Conservation (phyloP, 306 rosid species). For the Sicyos edulis region DNA sequence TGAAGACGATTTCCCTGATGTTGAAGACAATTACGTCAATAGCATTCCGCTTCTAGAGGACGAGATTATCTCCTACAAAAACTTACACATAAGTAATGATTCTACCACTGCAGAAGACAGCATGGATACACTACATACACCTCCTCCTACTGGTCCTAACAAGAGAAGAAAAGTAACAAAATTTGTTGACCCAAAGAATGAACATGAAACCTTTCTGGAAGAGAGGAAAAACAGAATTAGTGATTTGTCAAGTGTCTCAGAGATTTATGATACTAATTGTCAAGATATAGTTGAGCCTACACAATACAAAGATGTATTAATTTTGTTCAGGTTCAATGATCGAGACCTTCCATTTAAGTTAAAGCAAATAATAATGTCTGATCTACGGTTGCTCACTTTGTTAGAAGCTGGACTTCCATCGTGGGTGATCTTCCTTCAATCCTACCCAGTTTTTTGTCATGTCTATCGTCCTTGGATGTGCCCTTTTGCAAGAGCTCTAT, state of each 20-base stretch:
- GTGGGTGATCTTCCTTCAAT: constrained; percentile 94
- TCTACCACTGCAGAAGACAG: constrained; percentile 29
- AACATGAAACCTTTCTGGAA: constrained; percentile 31
- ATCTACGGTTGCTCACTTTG: constrained; percentile 79
- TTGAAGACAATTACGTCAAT: constrained; percentile 39
- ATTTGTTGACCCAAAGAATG: constrained; percentile 29
- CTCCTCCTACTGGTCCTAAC: constrained; percentile 67
- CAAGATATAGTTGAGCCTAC: constrained; percentile 52
- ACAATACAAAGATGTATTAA: constrained; percentile 61
- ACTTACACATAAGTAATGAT: constrained; percentile 30
- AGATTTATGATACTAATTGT: constrained; percentile 30
- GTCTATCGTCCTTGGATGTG: constrained; percentile 99
- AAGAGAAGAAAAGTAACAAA: constrained; percentile 65
- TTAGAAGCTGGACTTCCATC: constrained; percentile 97
- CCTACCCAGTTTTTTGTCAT: constrained; percentile 83
- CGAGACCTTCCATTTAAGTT: constrained; percentile 78
- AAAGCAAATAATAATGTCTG: constrained; percentile 58
- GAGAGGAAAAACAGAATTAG: constrained; percentile 26
- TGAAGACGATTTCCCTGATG: constrained; percentile 53
- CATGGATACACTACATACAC: constrained; percentile 38
- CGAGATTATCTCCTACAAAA: constrained; percentile 27
- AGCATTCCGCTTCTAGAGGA: constrained; percentile 33
- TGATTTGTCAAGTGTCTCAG: constrained; percentile 26
- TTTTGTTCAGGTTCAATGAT: constrained; percentile 74
- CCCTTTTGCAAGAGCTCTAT: constrained; percentile 73